Conservation (phyloP, 2,329 filamentous ascomycete species). For the Lachnellula occidentalis region DNA sequence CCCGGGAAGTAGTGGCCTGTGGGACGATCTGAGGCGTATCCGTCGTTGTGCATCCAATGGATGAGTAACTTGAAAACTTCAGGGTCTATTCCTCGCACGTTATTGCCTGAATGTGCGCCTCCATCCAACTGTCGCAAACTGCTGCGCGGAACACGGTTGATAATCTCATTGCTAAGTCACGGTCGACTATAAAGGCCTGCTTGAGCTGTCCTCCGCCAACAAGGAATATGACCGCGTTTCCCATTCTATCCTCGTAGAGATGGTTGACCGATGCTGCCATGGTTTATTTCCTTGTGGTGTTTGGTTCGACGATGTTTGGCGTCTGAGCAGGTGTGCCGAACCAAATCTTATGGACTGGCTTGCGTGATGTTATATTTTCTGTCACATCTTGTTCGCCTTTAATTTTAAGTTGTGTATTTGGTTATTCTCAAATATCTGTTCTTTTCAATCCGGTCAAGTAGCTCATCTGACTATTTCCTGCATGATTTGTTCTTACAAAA, state of each 20-base stretch:
- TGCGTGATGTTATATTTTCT: no score
- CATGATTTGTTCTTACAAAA: no score
- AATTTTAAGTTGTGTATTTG: no score
- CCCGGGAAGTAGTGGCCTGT: neutral
- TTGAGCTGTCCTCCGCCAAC: neutral
- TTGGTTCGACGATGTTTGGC: neutral
- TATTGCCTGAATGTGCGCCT: neutral
- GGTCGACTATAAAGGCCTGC: neutral
- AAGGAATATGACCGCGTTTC: neutral
- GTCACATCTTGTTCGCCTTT: no score
- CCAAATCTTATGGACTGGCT: no score
- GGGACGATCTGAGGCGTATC: neutral
- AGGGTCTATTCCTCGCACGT: neutral
- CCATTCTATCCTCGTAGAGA: neutral
- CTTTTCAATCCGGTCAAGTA: no score
- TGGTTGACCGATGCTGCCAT: neutral
- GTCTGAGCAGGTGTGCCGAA: no score
- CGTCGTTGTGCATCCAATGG: neutral
- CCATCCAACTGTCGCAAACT: neutral
- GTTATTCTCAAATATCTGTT: no score
- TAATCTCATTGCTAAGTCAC: neutral
- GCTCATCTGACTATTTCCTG: no score
- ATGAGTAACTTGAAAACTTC: neutral
- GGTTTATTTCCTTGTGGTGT: neutral
- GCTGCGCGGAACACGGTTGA: neutral